Evolutionary conservation across 306 rosid genomes (phyloP), one percentile per base, ranked within the genome.

Genomic region (Senna siamea): DNA sequence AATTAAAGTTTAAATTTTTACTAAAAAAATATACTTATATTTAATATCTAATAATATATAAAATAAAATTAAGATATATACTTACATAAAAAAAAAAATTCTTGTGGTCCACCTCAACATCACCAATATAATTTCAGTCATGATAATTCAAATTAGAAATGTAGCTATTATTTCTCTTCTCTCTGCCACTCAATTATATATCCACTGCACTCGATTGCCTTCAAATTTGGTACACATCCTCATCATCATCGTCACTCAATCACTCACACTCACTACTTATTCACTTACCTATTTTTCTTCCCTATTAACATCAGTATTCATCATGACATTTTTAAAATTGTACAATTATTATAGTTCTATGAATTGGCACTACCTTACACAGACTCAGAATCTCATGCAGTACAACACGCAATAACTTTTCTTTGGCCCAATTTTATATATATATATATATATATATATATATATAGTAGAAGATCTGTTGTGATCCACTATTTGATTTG

Each of bases 91-190:
- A n/a, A n/a, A n/a, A n/a, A n/a, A n/a, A n/a, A n/a, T 1, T 48
- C 22, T 50, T 77, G 87, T 84, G 93, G 89, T 79, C 90, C 89
- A 87, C 83, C 63, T 81, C 82, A 81, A 79, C 75, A 81, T 87
- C 89, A 66, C 82, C 82, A 26, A 26, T 26, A 26, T 26, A 59
- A 69, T 43, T 46, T 46, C 58, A 76, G 73, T 70, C 22, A 48
- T 67, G n/a, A n/a, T 68, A 68, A 71, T 85, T 79, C 88, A 82
- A 84, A 79, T 61, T 30, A 73, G 80, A 86, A 77, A 82, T n/a
- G n/a, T n/a, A 26, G 1, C 30, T 26, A 26, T 26, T 26, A 26
- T 26, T 26, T 26, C 54, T 75, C 40, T 78, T 34, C 38, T 66
- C 76, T 75, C 84, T 78, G 81, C 90, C 89, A 78, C 85, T 84